phyloP scores from a whole-genome alignment of 139 green algal species.

The Parachlorella kessleri region DNA sequence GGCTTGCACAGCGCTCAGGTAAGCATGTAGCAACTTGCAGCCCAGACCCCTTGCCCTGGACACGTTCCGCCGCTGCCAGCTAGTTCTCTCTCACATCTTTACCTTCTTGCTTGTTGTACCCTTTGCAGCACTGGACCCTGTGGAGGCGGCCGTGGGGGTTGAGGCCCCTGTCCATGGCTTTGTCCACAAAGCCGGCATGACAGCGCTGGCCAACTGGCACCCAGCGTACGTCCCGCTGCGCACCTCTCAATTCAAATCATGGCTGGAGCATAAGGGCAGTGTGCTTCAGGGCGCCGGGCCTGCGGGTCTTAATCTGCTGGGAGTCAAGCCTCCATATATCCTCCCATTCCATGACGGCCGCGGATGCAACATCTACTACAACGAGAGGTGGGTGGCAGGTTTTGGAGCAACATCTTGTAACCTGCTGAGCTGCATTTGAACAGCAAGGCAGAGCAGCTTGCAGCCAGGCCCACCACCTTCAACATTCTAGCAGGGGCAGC shows the following conservation, averaged over 20 bases:
- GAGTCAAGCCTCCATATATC: neutral
- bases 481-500: too few relatives aligned
- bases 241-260: neutral
- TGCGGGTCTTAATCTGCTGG: neutral
- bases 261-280: neutral
- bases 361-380: neutral
- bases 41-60: too few relatives aligned
- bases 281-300: neutral
- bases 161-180: neutral
- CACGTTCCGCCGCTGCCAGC: too few relatives aligned
- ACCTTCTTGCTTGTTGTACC: too few relatives aligned
- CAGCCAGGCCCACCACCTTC: too few relatives aligned
- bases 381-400: neutral
- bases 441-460: too few relatives aligned
- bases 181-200: neutral
- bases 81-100: too few relatives aligned
- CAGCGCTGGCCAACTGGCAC: neutral
- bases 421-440: too few relatives aligned
- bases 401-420: neutral
- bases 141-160: neutral
- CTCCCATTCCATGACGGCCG: neutral
- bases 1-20: too few relatives aligned
- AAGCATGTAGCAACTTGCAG: too few relatives aligned
- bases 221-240: too few relatives aligned
- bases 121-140: neutral